These are phyloP conservation scores for Pestalotiopsis sp. DNA, from an alignment of 2,329 filamentous ascomycete species.

Conservation along the genomic window DNA sequence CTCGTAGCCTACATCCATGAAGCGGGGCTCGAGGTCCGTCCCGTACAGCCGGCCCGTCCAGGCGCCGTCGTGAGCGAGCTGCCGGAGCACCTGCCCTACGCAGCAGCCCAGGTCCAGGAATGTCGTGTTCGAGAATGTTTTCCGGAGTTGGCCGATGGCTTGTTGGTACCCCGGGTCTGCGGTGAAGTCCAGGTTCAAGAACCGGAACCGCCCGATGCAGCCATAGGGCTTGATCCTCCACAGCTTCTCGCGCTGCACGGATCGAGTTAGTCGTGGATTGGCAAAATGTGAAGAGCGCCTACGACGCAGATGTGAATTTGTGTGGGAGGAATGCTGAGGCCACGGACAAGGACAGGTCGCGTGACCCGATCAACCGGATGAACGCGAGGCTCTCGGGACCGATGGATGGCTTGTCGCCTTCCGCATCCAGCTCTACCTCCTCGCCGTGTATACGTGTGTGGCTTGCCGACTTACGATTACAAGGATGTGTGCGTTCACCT, in stretches of 20 bases:
- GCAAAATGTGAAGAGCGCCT: background rate
- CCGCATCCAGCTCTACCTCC: background rate
- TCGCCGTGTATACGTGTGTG: background rate
- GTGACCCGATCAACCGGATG: too few relatives aligned
- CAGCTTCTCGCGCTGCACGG: slow-evolving; percentile 43
- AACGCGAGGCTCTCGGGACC: too few relatives aligned
- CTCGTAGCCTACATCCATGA: slow-evolving; percentile 13
- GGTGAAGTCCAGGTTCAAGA: slow-evolving; percentile 17
- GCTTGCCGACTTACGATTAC: slow-evolving; percentile 22
- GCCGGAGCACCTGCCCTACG: slow-evolving; percentile 10
- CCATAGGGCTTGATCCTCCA: slow-evolving; percentile 40
- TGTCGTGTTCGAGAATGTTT: slow-evolving; percentile 31
- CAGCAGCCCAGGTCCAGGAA: slow-evolving; percentile 13
- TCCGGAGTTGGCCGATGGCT: slow-evolving; percentile 36
- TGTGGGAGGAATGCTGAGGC: too few relatives aligned
- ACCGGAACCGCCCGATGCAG: slow-evolving; percentile 15
- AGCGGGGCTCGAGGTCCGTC: slow-evolving; percentile 8
- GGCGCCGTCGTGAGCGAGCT: slow-evolving; percentile 8
- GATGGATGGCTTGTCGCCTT: too few relatives aligned
- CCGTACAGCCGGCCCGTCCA: slow-evolving; percentile 1
- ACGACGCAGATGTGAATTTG: background rate
- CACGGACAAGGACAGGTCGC: too few relatives aligned
- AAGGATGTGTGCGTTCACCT: slow-evolving; percentile 29
- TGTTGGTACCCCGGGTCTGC: background rate
- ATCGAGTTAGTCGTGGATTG: background rate